These are phyloP conservation scores for Hypoxylon sp. DNA, from an alignment of 2,329 filamentous ascomycete species.

Conservation along the genomic window DNA sequence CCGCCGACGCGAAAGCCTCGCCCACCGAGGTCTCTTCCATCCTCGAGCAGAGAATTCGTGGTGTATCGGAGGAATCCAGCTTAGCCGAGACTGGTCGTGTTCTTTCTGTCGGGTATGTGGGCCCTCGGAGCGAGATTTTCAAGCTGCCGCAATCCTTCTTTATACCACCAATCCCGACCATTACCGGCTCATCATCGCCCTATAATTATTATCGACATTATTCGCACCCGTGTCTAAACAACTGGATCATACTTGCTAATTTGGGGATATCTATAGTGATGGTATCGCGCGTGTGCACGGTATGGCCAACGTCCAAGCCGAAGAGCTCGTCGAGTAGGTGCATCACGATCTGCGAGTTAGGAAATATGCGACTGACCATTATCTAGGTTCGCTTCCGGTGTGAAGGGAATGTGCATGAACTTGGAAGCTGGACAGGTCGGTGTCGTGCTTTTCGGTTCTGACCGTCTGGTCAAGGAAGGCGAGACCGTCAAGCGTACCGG, in stretches of 20 bases:
- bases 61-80: slow-evolving; percentile 95
- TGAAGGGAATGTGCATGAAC: slow-evolving; percentile 99
- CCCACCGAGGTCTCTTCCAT: slow-evolving; percentile 99
- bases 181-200: slow-evolving; percentile 9
- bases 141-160: slow-evolving; percentile 27
- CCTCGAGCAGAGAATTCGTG: slow-evolving; percentile 98
- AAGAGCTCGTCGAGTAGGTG: slow-evolving; percentile 99
- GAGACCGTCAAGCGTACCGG: slow-evolving; percentile 99
- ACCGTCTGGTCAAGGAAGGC: slow-evolving; percentile 99
- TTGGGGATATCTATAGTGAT: slow-evolving; percentile 75
- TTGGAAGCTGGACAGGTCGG: slow-evolving; percentile 99
- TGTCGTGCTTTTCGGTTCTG: slow-evolving; percentile 99
- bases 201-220: slow-evolving; percentile 2
- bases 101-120: slow-evolving; percentile 95
- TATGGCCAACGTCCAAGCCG: slow-evolving; percentile 99
- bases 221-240: neutral
- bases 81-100: slow-evolving; percentile 99
- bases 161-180: slow-evolving; percentile 27
- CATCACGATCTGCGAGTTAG: slow-evolving; percentile 31
- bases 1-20: slow-evolving; percentile 92
- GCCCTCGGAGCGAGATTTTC: slow-evolving; percentile 46
- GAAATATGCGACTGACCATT: slow-evolving; percentile 41
- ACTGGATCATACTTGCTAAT: slow-evolving; percentile 43
- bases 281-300: slow-evolving; percentile 99
- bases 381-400: slow-evolving; percentile 93